Percentiles rank a stretch among this genome's conserved stretches.
These are phyloP conservation scores for Nemophila menziesii DNA, from an alignment of 257 asterid species.

Conservation along the genomic window DNA sequence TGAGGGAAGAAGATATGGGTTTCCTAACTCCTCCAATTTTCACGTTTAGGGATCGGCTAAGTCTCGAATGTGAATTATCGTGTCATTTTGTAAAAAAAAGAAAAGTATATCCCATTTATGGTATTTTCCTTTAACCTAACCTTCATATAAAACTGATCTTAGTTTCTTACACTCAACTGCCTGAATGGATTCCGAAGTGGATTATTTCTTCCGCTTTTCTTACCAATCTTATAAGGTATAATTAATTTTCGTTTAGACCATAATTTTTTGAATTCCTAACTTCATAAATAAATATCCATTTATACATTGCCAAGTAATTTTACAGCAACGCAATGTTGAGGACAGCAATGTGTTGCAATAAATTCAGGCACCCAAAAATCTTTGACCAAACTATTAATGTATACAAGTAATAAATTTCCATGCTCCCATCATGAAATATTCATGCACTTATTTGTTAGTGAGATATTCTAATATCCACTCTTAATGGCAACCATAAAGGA, in stretches of 20 bases:
- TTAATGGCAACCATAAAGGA: neutral
- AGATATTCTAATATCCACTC: neutral
- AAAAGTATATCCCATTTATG: constrained; percentile 1
- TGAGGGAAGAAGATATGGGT: too few relatives aligned
- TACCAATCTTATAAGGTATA: too few relatives aligned
- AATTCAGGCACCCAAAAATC: constrained; percentile 16
- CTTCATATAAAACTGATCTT: too few relatives aligned
- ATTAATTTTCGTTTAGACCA: too few relatives aligned
- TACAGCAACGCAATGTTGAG: neutral
- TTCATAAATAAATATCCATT: too few relatives aligned
- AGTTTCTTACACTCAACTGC: constrained; percentile 1
- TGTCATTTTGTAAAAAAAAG: too few relatives aligned
- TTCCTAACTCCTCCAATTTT: too few relatives aligned
- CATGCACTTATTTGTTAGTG: neutral
- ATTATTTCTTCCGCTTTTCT: too few relatives aligned
- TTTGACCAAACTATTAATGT: constrained; percentile 8
- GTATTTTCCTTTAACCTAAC: neutral
- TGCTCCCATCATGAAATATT: neutral
- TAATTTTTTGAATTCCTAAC: too few relatives aligned
- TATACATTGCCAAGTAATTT: too few relatives aligned
- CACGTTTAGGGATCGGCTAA: too few relatives aligned
- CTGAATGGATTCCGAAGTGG: neutral
- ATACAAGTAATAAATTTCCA: neutral
- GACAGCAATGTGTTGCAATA: constrained; percentile 3
- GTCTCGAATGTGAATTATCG: too few relatives aligned